Conservation (phyloP, 1,139 yeast genomes). For the Saccharomyces hybrid region DNA sequence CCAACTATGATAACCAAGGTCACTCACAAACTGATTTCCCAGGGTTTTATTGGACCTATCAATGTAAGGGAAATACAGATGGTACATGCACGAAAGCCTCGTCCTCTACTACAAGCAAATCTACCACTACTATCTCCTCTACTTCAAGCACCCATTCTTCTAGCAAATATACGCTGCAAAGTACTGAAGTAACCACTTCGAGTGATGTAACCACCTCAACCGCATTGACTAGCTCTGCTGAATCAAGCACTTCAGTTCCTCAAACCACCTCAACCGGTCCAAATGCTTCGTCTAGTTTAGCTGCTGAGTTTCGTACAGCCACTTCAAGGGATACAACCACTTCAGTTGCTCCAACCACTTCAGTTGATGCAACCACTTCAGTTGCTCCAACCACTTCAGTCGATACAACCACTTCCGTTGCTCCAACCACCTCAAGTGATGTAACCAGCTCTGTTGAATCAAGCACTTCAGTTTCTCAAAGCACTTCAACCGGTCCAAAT, state of each 20-base stretch:
- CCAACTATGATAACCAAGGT: constrained; percentile 22
- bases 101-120: neutral
- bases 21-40: constrained; percentile 28
- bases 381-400: neutral
- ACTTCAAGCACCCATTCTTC: neutral
- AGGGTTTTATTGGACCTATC: constrained; percentile 25
- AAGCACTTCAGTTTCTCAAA: neutral
- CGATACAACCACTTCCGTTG: neutral
- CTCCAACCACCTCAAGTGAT: too few relatives aligned
- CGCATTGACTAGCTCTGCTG: neutral
- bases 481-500: neutral
- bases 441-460: neutral
- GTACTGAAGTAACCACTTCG: neutral
- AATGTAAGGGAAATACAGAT: neutral
- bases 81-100: neutral
- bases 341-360: neutral
- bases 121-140: neutral
- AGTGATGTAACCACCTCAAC: neutral
- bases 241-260: neutral
- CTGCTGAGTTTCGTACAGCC: neutral
- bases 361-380: neutral
- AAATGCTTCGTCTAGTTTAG: neutral
- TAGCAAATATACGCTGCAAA: neutral
- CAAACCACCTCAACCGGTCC: neutral
- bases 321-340: neutral